A percentile compares a stretch with the other conserved stretches of the same genome.
phyloP scores from a whole-genome alignment of 345 rosid genomes.

The Salix purpurea region DNA sequence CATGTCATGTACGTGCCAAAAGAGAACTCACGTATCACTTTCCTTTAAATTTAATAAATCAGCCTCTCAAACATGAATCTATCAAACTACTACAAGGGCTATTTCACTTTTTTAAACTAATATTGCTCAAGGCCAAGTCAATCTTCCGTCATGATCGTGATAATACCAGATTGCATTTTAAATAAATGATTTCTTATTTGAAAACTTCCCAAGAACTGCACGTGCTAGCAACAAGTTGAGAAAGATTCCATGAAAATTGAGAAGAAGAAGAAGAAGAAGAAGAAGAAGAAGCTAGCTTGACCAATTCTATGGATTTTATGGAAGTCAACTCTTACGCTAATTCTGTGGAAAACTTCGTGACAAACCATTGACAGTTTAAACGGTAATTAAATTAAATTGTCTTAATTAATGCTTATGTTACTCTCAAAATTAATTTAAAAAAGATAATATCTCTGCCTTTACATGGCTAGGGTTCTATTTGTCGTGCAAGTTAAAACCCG shows the following conservation, averaged over 20 bases:
- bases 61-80: background rate
- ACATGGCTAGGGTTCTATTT: background rate
- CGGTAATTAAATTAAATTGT: background rate
- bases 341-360: background rate
- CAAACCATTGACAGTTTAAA: background rate
- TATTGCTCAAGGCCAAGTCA: too few species aligned
- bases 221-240: too few species aligned
- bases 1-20: background rate
- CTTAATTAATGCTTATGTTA: background rate
- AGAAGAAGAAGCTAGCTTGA: too few species aligned
- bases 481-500: conserved; percentile 1
- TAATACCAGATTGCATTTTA: too few species aligned
- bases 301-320: background rate
- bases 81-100: background rate
- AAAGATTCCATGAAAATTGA: too few species aligned
- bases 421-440: background rate
- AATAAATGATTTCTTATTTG: background rate
- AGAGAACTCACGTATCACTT: background rate
- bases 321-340: background rate
- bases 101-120: too few species aligned
- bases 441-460: background rate
- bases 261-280: too few species aligned
- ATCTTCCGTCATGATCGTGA: too few species aligned
- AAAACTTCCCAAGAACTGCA: too few species aligned
- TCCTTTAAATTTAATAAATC: background rate